Evolutionary conservation across 345 rosid species (phyloP).

Genomic region (Citropsis articulata): DNA sequence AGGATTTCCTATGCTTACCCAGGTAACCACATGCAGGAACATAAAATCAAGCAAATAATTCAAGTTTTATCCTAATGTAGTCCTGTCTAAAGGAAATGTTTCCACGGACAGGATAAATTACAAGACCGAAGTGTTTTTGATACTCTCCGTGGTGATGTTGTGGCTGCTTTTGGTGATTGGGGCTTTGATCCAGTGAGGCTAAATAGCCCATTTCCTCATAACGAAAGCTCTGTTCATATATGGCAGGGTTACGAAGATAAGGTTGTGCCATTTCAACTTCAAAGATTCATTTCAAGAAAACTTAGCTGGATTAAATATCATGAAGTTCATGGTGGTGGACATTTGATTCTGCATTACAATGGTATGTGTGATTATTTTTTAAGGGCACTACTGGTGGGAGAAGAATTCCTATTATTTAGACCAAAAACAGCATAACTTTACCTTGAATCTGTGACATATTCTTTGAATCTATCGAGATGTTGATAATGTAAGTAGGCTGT

Average conservation of each 20-base stretch:
- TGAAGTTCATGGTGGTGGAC: slow-evolving; percentile 87
- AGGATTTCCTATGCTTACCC: slow-evolving; percentile 84
- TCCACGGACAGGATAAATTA: slow-evolving; percentile 48
- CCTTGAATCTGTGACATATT: slow-evolving; percentile 14
- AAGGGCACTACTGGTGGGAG: slow-evolving; percentile 64
- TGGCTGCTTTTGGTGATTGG: slow-evolving; percentile 69
- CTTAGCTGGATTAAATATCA: slow-evolving; percentile 83
- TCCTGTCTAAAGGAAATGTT: slow-evolving; percentile 3
- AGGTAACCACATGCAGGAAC: slow-evolving; percentile 40
- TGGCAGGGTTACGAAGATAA: slow-evolving; percentile 92
- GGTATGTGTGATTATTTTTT: slow-evolving; percentile 70
- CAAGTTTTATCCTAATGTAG: not conserved
- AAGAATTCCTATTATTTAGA: slow-evolving; percentile 47
- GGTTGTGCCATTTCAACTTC: slow-evolving; percentile 77
- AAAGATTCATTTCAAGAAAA: slow-evolving; percentile 52
- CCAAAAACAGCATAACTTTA: slow-evolving; percentile 25
- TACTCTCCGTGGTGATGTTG: slow-evolving; percentile 57
- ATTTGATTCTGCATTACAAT: slow-evolving; percentile 69
- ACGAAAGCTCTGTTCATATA: slow-evolving; percentile 52
- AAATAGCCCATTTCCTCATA: slow-evolving; percentile 43
- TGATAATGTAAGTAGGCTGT: slow-evolving; percentile 25
- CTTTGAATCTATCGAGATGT: slow-evolving; percentile 21
- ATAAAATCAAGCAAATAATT: not conserved
- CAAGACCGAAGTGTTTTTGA: slow-evolving; percentile 49
- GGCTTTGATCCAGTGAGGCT: slow-evolving; percentile 73